These are phyloP conservation scores for Dioscorea dumetorum DNA, from an alignment of 106 monocot genomes.

Conservation along the genomic window DNA sequence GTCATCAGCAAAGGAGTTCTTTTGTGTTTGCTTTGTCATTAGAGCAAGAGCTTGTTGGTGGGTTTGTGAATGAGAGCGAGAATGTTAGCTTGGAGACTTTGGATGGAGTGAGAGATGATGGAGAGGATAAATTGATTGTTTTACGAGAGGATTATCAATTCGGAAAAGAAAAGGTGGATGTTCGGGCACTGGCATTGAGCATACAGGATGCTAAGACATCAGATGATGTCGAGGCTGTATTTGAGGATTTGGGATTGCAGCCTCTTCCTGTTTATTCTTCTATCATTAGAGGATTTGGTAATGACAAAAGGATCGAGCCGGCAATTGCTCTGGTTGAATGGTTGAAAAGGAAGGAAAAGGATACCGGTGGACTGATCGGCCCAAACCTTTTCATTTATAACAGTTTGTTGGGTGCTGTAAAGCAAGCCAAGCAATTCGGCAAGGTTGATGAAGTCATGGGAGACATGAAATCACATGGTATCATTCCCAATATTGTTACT, in stretches of 20 bases:
- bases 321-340: conserved; percentile 86
- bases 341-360: conserved; percentile 50
- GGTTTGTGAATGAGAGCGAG: no score
- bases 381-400: conserved; percentile 76
- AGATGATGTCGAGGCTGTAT: conserved; percentile 53
- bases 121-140: background rate
- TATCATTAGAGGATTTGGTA: conserved; percentile 70
- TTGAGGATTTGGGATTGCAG: conserved; percentile 31
- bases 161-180: conserved; percentile 38
- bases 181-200: conserved; percentile 41
- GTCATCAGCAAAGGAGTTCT: conserved; percentile 15
- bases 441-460: conserved; percentile 41
- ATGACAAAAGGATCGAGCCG: conserved; percentile 47
- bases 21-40: conserved; percentile 32
- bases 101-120: conserved; percentile 5
- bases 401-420: conserved; percentile 71
- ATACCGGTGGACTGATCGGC: background rate
- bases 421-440: conserved; percentile 31
- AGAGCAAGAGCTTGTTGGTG: conserved; percentile 19
- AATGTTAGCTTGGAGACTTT: background rate
- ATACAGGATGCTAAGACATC: conserved; percentile 44
- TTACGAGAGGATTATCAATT: background rate
- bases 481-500: conserved; percentile 68
- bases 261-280: conserved; percentile 70
- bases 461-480: conserved; percentile 66